Evolutionary conservation across 768 basidiomycete species (phyloP), one percentile per base, ranked within the genome.

Genomic region (Phlebiopsis flavidoalba): DNA sequence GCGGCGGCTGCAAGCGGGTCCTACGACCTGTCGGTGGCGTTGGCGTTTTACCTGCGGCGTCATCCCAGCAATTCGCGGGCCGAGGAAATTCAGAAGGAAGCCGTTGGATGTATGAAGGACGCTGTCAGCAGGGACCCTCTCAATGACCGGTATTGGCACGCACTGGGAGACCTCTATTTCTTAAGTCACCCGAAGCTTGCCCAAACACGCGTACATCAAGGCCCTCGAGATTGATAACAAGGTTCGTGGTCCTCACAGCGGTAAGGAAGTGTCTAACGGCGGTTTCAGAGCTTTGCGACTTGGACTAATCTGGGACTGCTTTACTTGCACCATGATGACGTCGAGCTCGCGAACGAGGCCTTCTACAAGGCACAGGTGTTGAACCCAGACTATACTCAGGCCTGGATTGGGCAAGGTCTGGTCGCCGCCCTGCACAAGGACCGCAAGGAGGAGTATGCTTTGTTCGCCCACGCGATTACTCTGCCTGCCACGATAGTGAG

Each of bases 261-360:
- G 43, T 62, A n/a, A 57, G 14, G 31, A 54, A 31, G 17, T 5
- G n/a, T 19, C 51, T 60, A 33, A 48, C 45, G 21, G 24, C 33
- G 43, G 17, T 51, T 31, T 8, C 65, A 93, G 90, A 87, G 87
- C 67, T 86, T 87, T 33, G 65, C 74, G 14, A 82, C 86, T 0
- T 98, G 97, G 97, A 83, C 89, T 1, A 93, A 88, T 68, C 79
- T 98, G 8, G 97, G 95, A 1, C 75, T 98, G 36, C 77, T 99
- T 45, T 98, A 93, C 73, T 78, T 95, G 24, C 76, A 89, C 58
- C 80, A 95, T 64, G 78, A 79, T 21, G 96, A 98, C 72, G 66
- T 80, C 1, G 89, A 93, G 53, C 77, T 98, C 35, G 93, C 96
- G 0, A 89, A 88, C 64, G 87, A 95, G 67, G 88, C 91, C 1